A percentile compares a stretch with the other conserved stretches of the same genome.
phyloP scores from a whole-genome alignment of 2,329 filamentous ascomycete genomes.

The Exophiala lecanii-corni region DNA sequence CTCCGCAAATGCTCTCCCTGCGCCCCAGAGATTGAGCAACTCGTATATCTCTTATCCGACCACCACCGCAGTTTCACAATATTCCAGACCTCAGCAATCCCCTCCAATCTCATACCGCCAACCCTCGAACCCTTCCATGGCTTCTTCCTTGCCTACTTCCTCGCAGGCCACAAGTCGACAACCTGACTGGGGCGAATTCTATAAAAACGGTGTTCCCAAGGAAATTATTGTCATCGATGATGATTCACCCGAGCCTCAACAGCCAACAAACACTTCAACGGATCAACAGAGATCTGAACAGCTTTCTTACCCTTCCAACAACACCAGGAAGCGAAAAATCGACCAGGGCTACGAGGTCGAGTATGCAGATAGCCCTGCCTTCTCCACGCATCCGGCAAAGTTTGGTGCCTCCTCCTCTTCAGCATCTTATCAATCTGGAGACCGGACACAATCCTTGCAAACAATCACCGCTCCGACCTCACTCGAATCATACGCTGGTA shows the following conservation, averaged over 20 bases:
- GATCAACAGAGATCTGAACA: conserved; percentile 19
- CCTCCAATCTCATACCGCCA: conserved; percentile 31
- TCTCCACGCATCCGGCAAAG: conserved; percentile 69
- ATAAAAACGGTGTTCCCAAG: conserved; percentile 75
- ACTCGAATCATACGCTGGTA: conserved; percentile 60
- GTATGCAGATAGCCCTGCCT: conserved; percentile 66
- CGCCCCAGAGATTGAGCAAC: conserved; percentile 39
- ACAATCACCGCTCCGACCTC: conserved; percentile 83
- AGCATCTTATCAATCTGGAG: conserved; percentile 69
- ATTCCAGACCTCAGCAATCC: conserved; percentile 21
- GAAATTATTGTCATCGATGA: conserved; percentile 79
- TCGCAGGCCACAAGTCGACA: conserved; percentile 42
- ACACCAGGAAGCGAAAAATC: conserved; percentile 64
- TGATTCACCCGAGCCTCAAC: conserved; percentile 56
- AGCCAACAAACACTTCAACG: conserved; percentile 30
- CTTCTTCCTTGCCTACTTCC: conserved; percentile 36
- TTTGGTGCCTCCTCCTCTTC: conserved; percentile 63
- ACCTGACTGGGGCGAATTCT: conserved; percentile 77
- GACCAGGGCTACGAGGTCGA: conserved; percentile 65
- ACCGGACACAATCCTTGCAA: conserved; percentile 76
- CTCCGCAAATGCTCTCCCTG: conserved; percentile 41
- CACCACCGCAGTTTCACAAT: conserved; percentile 27
- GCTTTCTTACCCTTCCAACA: conserved; percentile 23
- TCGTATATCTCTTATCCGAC: conserved; percentile 39
- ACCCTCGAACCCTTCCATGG: conserved; percentile 34